Evolutionary conservation across 345 rosid genomes (phyloP), one percentile per base, ranked within the genome.

Genomic region (Brassica rapa): DNA sequence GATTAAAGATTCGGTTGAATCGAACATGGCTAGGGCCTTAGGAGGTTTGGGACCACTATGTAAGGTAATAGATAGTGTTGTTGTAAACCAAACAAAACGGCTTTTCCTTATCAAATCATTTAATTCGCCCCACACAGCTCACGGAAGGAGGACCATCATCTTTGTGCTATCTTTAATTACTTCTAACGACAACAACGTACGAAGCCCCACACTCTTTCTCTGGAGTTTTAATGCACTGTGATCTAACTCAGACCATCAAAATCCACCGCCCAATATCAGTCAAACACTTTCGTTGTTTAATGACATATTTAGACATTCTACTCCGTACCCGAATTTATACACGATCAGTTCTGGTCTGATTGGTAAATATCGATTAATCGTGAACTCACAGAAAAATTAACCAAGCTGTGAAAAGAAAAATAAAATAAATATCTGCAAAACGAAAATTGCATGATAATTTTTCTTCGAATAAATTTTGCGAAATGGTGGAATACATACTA

Each of bases 81-180:
- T 21, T 64, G 63, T 29, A 62, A 46, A 32, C 77, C 77, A 73
- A 63, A 30, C 5, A 35, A 53, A 65, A 55, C 78, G 39, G 71
- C 35, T 19, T 33, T 74, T 64, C 35, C 35, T 51, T 14, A 14
- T 19, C 11, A 51, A 24, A 49, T 32, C 35, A 60, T 24, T 60
- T 15, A 53, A 65, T 5, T 33, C 39, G 37, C 10, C 4, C 56
- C 56, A 37, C 61, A 19, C 71, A 55, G 16, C 65, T 66, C 66
- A 3, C 7, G 24, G 37, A 14, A 51, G 56, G 56, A n/a, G 21
- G 29, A 60, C 24, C 55, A 15, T n/a, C 61, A 9, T 61, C 24
- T 35, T 76, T 59, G 37, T 30, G 62, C 23, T 66, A 19, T 46
- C 16, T 46, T 60, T 60, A 60, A 43, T 41, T 16, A 27, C 49